Base-by-base conservation (phyloP, 371 early-diverging fungal species). In the Mycotypha africana region DNA sequence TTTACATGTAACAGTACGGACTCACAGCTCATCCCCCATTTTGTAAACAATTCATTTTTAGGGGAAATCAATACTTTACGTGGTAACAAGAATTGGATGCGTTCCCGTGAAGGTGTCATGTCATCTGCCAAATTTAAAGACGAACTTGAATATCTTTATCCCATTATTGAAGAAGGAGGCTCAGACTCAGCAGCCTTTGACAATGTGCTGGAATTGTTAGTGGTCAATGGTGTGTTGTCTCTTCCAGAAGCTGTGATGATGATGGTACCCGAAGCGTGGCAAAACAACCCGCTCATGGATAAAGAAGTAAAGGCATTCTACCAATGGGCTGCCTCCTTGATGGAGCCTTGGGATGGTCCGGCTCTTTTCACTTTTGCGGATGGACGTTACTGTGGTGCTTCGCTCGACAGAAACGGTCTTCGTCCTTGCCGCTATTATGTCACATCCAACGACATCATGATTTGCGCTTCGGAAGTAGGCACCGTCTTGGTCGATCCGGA, bases 311-410 rank as follows among this genome's bases (percentile, higher is more conserved):
- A 84, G 40, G 88, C 90, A 4, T 96, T 95, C 68, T 96, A 97
- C 67, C 84, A 91, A 67, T 96, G 95, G 95, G 93, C 93, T 39
- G 90, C 93, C 24, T 87, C 88, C 56, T 64, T 96, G 33, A 97
- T 96, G 96, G 98, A 97, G 62, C 92, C 95, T 15, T 97, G 95
- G 90, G 98, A 97, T 65, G 98, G 98, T 22, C 98, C 98, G 42
- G 98, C 98, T 11, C 70, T 96, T 26, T 89, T 97, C 61, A 92
- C 93, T 11, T 96, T 96, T 67, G 85, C 89, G 22, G 97, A 97
- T 60, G 97, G 98, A 33, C 87, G 97, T 42, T 94, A 86, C 66
- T 90, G 92, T 58, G 98, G 96, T 61, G 96, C 96, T 11, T 85
- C 82, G 11, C 72, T 97, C 31, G 98, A 97, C 70, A 87, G 97